Evolutionary conservation across 2,329 filamentous ascomycete species (phyloP).

Genomic region (Magnaporthiopsis incrustans): DNA sequence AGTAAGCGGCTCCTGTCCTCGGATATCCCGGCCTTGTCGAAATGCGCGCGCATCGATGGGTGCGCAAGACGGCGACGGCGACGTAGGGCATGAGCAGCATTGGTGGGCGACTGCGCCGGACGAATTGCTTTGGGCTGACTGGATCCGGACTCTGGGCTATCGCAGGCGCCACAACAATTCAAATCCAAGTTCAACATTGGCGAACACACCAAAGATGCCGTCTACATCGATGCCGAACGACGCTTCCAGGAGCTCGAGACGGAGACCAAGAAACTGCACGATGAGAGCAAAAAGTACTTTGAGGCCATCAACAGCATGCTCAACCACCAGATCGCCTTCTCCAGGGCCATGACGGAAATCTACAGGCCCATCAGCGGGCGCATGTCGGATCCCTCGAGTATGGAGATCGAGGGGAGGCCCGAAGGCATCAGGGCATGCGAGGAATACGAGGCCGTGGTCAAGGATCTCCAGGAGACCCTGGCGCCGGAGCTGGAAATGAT

Average conservation of each 20-base stretch:
- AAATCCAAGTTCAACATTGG: conserved; percentile 91
- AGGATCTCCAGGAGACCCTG: conserved; percentile 80
- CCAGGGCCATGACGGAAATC: conserved; percentile 88
- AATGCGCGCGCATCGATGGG: neutral
- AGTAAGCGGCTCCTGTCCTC: neutral
- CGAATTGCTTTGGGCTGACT: neutral
- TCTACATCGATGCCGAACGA: conserved; percentile 91
- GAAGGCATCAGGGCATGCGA: conserved; percentile 94
- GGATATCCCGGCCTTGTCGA: neutral
- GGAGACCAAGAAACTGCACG: conserved; percentile 94
- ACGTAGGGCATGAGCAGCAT: no score
- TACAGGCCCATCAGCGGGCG: conserved; percentile 98
- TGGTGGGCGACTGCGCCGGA: neutral
- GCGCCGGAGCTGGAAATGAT: conserved; percentile 97
- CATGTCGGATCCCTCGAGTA: conserved; percentile 82
- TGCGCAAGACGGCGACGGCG: neutral
- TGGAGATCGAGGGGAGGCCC: conserved; percentile 74
- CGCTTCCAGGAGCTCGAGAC: conserved; percentile 89
- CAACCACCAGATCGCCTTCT: conserved; percentile 95
- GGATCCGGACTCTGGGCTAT: conserved; percentile 14
- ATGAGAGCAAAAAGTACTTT: conserved; percentile 96
- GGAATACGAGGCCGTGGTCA: conserved; percentile 87
- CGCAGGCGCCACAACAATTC: conserved; percentile 79
- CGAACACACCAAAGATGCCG: conserved; percentile 87
- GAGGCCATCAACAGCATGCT: conserved; percentile 98